Evolutionary conservation across 2,329 filamentous ascomycete genomes (phyloP), one percentile per base, ranked within the genome.

Genomic region (Scytalidium lignicola): DNA sequence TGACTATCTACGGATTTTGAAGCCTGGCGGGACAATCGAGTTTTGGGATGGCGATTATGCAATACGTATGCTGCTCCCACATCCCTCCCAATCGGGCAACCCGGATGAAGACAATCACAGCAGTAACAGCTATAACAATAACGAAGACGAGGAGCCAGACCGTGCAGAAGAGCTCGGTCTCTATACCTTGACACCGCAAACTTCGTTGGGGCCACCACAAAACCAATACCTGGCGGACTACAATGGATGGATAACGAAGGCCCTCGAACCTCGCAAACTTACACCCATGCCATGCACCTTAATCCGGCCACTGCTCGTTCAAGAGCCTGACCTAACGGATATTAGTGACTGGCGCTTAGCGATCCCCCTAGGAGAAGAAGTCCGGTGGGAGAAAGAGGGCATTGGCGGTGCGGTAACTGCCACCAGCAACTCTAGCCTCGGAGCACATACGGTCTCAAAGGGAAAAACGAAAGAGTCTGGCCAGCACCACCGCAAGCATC

Each of bases 1-100:
- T 55, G 90, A 96, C 63, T 86, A 84, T 53, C 71, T 92, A 42
- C 86, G 91, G 17, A 70, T 95, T 12, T 72, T 96, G 29, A 83
- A 79, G 56, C 84, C 87, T 0, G 90, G 88, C 15, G 92, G 92
- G 3, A 81, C 82, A 2, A 62, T 96, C 21, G 92, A 96, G 64
- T 76, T 95, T 15, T 96, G 91, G 91, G 91, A 96, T 56, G 86
- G 86, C 4, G 91, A 96, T 67, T 83, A 90, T 63, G 79, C 85
- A 12, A 82, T 96, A 55, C 86, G 91, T 57, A 91, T 90, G 66
- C 75, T 97, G 22, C 76, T 89, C 45, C 88, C 89, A 2, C 88
- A 93, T 63, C 78, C 77, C 13, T 72, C 79, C 47, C 68, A 76
- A 56, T 71, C 76, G 20, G 72, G 73, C 51, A 51, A 45, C n/a